These are phyloP conservation scores for Austroboletus eburneus DNA, from an alignment of 768 basidiomycete genomes.

Conservation along the genomic window DNA sequence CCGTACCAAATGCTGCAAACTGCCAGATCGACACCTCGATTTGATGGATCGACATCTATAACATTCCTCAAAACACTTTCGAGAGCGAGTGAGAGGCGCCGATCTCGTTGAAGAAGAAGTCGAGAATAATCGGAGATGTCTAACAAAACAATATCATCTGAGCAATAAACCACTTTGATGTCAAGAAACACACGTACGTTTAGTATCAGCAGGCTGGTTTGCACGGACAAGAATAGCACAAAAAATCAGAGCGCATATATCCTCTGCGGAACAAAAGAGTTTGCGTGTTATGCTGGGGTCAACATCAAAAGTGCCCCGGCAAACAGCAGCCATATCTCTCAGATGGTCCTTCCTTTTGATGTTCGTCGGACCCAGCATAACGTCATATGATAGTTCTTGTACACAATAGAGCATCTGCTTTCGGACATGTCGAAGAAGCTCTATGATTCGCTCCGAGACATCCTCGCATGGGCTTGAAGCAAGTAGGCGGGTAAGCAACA, in stretches of 20 bases:
- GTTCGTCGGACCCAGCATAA: background rate
- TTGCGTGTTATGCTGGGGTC: background rate
- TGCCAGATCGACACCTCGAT: background rate
- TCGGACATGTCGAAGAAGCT: background rate
- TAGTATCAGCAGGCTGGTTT: slow-evolving; percentile 19
- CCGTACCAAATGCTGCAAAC: background rate
- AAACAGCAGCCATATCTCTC: background rate
- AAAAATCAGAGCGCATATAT: slow-evolving; percentile 9
- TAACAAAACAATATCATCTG: background rate
- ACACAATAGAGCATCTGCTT: background rate
- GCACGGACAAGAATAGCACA: slow-evolving; percentile 31
- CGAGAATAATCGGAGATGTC: slow-evolving; percentile 7
- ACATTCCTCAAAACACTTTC: background rate
- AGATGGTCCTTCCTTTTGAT: background rate
- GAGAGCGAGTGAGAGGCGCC: background rate
- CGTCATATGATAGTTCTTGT: background rate
- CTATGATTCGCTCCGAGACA: background rate
- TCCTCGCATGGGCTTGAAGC: background rate
- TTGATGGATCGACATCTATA: background rate
- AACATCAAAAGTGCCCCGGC: background rate
- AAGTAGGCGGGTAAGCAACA: background rate
- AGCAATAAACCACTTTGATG: background rate
- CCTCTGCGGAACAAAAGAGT: background rate
- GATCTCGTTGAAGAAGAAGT: background rate
- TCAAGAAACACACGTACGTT: background rate